Conservation (phyloP, 1,139 yeast species). For the Suhomyces anneliseae region DNA sequence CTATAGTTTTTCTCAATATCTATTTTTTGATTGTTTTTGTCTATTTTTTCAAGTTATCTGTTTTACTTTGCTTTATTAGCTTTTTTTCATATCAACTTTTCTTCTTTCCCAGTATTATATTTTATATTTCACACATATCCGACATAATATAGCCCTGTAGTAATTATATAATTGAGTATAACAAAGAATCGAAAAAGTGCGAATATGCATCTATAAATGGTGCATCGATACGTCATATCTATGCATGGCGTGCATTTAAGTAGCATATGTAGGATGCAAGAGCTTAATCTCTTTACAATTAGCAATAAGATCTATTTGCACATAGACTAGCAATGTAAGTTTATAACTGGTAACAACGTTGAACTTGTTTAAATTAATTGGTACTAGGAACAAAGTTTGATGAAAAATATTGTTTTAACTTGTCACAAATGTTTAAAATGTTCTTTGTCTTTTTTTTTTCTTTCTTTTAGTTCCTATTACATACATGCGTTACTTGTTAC, state of each 20-base stretch:
- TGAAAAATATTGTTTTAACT: too few species aligned
- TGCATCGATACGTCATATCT: slow-evolving; percentile 5
- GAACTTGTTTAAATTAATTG: too few species aligned
- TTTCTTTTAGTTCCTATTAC: too few species aligned
- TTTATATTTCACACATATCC: slow-evolving; percentile 5
- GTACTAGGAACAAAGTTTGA: too few species aligned
- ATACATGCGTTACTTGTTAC: too few species aligned
- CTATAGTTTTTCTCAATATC: neutral
- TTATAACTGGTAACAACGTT: too few species aligned
- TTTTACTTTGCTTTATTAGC: neutral
- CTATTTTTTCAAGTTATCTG: neutral
- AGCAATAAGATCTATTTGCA: too few species aligned
- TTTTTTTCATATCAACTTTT: slow-evolving; percentile 7
- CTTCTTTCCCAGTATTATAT: slow-evolving; percentile 12
- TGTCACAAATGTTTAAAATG: too few species aligned
- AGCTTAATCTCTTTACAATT: too few species aligned
- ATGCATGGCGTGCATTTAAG: slow-evolving; percentile 4
- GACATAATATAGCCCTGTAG: neutral
- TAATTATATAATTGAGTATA: too few species aligned
- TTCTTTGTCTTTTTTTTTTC: too few species aligned
- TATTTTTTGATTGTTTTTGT: slow-evolving; percentile 2
- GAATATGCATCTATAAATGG: neutral
- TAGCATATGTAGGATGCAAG: neutral
- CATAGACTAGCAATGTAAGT: too few species aligned
- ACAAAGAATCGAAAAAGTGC: neutral